Evolutionary conservation across 139 green algal genomes (phyloP).

Genomic region (Micractinium conductrix): DNA sequence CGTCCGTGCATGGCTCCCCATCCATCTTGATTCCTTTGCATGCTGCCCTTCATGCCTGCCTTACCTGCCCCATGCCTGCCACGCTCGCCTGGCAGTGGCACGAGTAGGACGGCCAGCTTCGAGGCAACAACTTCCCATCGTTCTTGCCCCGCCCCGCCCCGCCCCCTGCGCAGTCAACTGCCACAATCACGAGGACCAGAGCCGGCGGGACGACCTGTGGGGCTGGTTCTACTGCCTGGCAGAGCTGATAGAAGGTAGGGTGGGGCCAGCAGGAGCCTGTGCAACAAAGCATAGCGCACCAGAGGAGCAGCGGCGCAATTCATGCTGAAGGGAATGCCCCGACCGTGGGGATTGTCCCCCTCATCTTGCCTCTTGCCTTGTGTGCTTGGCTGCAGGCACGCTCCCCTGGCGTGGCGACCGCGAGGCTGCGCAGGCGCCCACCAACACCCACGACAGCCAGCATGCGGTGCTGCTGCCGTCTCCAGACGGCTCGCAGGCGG

Average conservation of each 20-base stretch:
- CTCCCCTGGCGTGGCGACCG: constrained; percentile 36
- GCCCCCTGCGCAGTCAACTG: constrained; percentile 26
- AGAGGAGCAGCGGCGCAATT: too few relatives aligned
- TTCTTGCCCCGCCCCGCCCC: not conserved
- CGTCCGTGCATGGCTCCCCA: not conserved
- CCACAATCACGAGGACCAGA: constrained; percentile 69
- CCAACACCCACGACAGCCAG: not conserved
- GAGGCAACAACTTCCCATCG: not conserved
- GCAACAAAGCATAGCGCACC: too few relatives aligned
- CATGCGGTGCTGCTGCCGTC: not conserved
- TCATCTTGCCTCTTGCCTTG: not conserved
- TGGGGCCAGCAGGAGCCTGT: too few relatives aligned
- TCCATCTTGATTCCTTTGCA: not conserved
- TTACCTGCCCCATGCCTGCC: too few relatives aligned
- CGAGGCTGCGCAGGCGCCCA: not conserved
- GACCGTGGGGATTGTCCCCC: too few relatives aligned
- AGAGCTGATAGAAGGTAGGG: constrained; percentile 71
- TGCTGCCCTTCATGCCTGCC: not conserved
- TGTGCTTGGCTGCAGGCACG: constrained; percentile 25
- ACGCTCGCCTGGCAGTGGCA: too few relatives aligned
- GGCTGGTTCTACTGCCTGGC: constrained; percentile 88
- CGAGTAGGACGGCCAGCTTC: too few relatives aligned
- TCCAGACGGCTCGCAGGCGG: constrained; percentile 2
- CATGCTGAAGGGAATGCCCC: too few relatives aligned
- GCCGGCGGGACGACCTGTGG: constrained; percentile 91